Base-by-base conservation (phyloP, 78 protist genomes). In the Mastigamoeba balamuthi region DNA sequence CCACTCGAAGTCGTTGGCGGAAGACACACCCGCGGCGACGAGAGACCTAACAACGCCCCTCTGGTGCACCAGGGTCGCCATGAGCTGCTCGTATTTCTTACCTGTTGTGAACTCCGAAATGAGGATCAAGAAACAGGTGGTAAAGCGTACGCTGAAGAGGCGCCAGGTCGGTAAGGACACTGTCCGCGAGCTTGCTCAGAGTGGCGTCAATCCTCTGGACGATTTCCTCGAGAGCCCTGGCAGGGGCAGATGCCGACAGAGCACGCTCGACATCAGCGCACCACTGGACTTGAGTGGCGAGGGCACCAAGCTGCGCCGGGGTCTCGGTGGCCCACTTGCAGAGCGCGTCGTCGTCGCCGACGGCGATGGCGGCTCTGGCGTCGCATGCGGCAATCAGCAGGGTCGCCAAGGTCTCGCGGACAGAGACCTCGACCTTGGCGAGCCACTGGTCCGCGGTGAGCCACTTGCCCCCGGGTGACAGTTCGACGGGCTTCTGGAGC, bases 31-130 rank as follows among this genome's bases (percentile, higher is more conserved):
- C 6, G 28, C 30, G 48, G 38, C 68, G 3, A 42, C 23, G n/a
- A 86, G 37, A n/a, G 89, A 84, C 35, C 80, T 28, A 2, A 75
- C 77, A 0, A 91, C 95, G 36, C 92, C 97, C 9, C 97, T 83
- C 70, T 91, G 94, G 65, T 96, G 95, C 35, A 97, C 97, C 28
- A 94, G 86, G 72, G 90, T 97, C 4, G 92, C 88, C 67, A 95
- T 89, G 39, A 96, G 74, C 65, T 91, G 91, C 82, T 95, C 97
- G 65, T 66, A 40, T 78, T 96, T 98, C 76, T 78, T 81, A 27
- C 97, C 85, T 25, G 64, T 63, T 40, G n/a, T n/a, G n/a, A 48
- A 48, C 17, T 48, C 33, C 58, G 17, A 17, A 25, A 17, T 10
- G 48, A 48, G 75, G 8, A 30, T 71, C 33, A 7, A 48, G 25